Base-by-base conservation (phyloP, 257 asterid genomes). In the Verbena officinalis region DNA sequence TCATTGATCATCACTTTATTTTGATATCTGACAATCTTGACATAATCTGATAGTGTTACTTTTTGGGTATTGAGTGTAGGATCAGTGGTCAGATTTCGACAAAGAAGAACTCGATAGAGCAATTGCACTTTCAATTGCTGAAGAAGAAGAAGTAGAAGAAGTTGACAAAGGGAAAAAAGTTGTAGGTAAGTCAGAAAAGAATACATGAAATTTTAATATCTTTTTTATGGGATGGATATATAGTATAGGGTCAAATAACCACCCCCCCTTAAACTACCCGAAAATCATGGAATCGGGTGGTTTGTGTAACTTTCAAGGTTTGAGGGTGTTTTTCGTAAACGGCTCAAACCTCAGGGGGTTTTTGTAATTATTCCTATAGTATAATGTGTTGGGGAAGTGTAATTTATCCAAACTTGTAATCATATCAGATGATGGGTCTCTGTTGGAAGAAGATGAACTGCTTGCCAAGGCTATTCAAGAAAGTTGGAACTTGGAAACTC, bases 401-500 rank as follows among this genome's bases (percentile, higher is more conserved):
- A 50, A 50, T 64, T 69, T 39, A 54, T 42, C 21, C 22, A 15
- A 33, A 19, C 13, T 60, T n/a, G 14, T 70, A 30, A 48, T 59
- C 65, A n/a, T 57, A 59, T 56, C 79, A 90, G 99, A 90, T 71
- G 43, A 66, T 51, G 87, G 80, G 56, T 57, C 89, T 60, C 73
- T 66, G 64, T 75, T 88, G 84, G 95, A 90, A 54, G 99, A 91
- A 79, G 99, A 94, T 48, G 96, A 90, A 77, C 81, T 55, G 68
- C 91, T 94, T 34, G 99, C 99, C 45, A 88, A 79, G 85, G 99
- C 98, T 67, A 65, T 94, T 65, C 93, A 94, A 71, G 96, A 86
- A 78, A 94, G 99, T 80, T 72, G 88, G 82, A 81, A 75, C 58
- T 75, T 86, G 62, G 90, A 79, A 27, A 79, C 95, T 54, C 84